A percentile compares a stretch with the other conserved stretches of the same genome.
phyloP scores from a whole-genome alignment of 352 stramenopile species.

The Phytopythium oedochilum region DNA sequence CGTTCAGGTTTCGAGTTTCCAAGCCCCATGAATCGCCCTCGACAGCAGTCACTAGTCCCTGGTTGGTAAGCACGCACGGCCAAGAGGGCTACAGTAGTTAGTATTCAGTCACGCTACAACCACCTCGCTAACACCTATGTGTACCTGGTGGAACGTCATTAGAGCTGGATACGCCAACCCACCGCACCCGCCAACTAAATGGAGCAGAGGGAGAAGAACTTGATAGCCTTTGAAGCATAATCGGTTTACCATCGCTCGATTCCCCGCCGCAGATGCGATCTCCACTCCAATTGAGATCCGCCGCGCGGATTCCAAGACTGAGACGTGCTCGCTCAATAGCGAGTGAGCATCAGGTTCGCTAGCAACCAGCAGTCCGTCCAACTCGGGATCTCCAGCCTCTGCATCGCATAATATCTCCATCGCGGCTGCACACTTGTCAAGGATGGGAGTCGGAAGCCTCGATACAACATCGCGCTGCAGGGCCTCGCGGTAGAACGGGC shows the following conservation, averaged over 20 bases:
- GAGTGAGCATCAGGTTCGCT: constrained; percentile 22
- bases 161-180: constrained; percentile 44
- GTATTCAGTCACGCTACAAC: neutral
- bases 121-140: neutral
- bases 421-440: constrained; percentile 44
- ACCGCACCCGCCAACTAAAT: constrained; percentile 35
- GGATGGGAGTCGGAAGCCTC: constrained; percentile 40
- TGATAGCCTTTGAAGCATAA: constrained; percentile 71
- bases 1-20: constrained; percentile 43
- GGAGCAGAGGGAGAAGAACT: constrained; percentile 57
- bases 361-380: constrained; percentile 31
- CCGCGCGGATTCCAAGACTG: constrained; percentile 34
- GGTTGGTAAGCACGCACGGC: constrained; percentile 9
- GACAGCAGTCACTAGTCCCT: neutral
- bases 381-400: constrained; percentile 35
- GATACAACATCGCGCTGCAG: constrained; percentile 37
- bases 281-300: constrained; percentile 60
- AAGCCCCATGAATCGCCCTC: constrained; percentile 27
- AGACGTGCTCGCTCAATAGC: constrained; percentile 29
- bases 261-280: constrained; percentile 42
- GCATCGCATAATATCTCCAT: constrained; percentile 52
- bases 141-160: constrained; percentile 45
- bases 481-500: constrained; percentile 59
- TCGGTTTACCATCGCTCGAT: constrained; percentile 39
- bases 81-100: constrained; percentile 5